phyloP scores from a whole-genome alignment of 768 basidiomycete genomes.

The Rickenella mellea region DNA sequence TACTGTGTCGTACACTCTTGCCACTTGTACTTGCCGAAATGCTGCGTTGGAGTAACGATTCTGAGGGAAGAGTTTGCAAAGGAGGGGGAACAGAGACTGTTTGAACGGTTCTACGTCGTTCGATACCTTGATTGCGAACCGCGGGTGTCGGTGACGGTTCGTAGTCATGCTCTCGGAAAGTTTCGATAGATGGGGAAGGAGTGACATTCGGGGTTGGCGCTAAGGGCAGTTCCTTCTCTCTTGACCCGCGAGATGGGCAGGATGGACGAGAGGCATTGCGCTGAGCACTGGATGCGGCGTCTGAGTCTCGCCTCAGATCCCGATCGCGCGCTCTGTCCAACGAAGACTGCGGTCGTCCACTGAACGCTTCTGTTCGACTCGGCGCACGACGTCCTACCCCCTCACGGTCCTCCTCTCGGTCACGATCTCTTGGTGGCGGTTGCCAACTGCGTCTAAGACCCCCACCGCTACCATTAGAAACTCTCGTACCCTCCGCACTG shows the following conservation, averaged over 20 bases:
- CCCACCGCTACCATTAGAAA: constrained; percentile 41
- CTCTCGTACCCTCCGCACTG: constrained; percentile 48
- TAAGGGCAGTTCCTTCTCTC: constrained; percentile 27
- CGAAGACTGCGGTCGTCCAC: constrained; percentile 16
- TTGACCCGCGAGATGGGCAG: constrained; percentile 48
- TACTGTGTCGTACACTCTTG: constrained; percentile 20
- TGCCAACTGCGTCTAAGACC: constrained; percentile 17
- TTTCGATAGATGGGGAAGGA: constrained; percentile 18
- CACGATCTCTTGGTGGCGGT: constrained; percentile 7
- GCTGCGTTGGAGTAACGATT: constrained; percentile 22
- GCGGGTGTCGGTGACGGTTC: constrained; percentile 40
- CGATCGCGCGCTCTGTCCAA: constrained; percentile 12
- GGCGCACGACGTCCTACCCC: too few relatives aligned
- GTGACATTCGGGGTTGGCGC: constrained; percentile 12
- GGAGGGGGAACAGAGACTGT: constrained; percentile 29
- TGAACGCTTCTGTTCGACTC: too few relatives aligned
- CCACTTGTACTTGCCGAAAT: constrained; percentile 7
- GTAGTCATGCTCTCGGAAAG: constrained; percentile 23
- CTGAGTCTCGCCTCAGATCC: constrained; percentile 11
- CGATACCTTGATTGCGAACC: constrained; percentile 19
- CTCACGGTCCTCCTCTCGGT: not conserved
- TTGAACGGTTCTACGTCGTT: not conserved
- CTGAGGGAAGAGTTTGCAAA: constrained; percentile 50
- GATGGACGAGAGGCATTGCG: constrained; percentile 39
- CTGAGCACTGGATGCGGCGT: constrained; percentile 11